Evolutionary conservation across 257 asterid species (phyloP), one percentile per base, ranked within the genome.

Genomic region (Capsicum pubescens): DNA sequence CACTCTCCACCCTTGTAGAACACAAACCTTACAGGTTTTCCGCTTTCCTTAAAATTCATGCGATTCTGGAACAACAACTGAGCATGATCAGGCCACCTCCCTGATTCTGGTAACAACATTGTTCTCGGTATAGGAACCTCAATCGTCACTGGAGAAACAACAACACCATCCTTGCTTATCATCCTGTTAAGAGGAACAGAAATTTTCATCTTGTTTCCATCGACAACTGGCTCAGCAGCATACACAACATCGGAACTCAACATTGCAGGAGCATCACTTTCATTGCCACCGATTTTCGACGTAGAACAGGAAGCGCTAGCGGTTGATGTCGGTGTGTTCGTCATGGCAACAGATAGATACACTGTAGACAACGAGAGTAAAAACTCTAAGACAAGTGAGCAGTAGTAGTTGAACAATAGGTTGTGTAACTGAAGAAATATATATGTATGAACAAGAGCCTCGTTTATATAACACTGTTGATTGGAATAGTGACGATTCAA

Each of bases 41-140:
- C 88, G 72, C 95, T 90, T 76, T 86, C 89, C 91, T 85, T 92
- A 89, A 92, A 92, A 88, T 94, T 94, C 68, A 55, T 55, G 58
- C 86, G 76, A 67, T 94, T 94, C 89, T 89, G 91, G 76, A 91
- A 74, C 90, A 94, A 54, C 32, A 90, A 42, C 59, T 44, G 36
- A 44, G 60, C 72, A 7, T 85, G 92, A 54, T 52, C 68, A 52
- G 86, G 87, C 8, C 85, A 71, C 48, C 6, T 32, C 6, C 64
- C 8, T 2, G 17, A 12, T 39, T 3, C 3, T 54, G 35, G 81
- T n/a, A 55, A 9, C 81, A 74, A 12, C 61, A 55, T 12, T 1
- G 26, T 52, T 11, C 26, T 76, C 72, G 83, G 88, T 76, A 82
- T 52, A 39, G 86, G 87, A 58, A 84, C 88, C 61, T 83, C 54